phyloP scores from a whole-genome alignment of 768 basidiomycete genomes.

The Xerocomellus amylosporus region DNA sequence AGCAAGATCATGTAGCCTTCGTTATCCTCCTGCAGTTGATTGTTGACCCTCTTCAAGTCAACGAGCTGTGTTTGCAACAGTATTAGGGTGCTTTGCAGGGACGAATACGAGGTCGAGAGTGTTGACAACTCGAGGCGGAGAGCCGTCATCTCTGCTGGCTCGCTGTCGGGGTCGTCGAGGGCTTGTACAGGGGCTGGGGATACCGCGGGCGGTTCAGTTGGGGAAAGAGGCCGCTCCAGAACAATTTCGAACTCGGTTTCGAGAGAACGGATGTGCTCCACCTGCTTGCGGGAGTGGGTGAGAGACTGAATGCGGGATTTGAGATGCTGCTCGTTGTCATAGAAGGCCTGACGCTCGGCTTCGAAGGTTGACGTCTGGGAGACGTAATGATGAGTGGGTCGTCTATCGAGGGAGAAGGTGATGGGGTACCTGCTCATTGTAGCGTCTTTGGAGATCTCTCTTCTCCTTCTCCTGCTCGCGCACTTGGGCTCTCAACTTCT shows the following conservation, averaged over 20 bases:
- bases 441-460: slow-evolving; percentile 74
- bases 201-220: slow-evolving; percentile 22
- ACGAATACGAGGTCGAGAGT: slow-evolving; percentile 79
- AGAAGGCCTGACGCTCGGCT: slow-evolving; percentile 87
- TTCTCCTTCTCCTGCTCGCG: slow-evolving; percentile 89
- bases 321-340: slow-evolving; percentile 91
- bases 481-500: slow-evolving; percentile 77
- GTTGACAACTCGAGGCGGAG: slow-evolving; percentile 82
- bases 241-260: slow-evolving; percentile 42
- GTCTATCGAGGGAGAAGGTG: slow-evolving; percentile 14
- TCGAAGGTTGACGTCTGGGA: slow-evolving; percentile 81
- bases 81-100: slow-evolving; percentile 80
- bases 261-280: slow-evolving; percentile 36
- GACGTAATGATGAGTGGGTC: slow-evolving; percentile 9
- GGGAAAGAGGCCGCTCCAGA: slow-evolving; percentile 34
- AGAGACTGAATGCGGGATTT: slow-evolving; percentile 87
- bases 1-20: slow-evolving; percentile 95
- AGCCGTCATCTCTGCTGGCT: slow-evolving; percentile 86
- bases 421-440: slow-evolving; percentile 75
- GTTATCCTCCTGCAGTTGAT: slow-evolving; percentile 90
- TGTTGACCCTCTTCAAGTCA: slow-evolving; percentile 86
- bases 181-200: slow-evolving; percentile 40
- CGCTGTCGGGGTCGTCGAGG: slow-evolving; percentile 61
- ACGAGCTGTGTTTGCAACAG: slow-evolving; percentile 80
- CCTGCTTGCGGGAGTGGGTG: slow-evolving; percentile 59